phyloP scores from a whole-genome alignment of 2,329 filamentous ascomycete genomes.

The Endoconidiophora polonica region DNA sequence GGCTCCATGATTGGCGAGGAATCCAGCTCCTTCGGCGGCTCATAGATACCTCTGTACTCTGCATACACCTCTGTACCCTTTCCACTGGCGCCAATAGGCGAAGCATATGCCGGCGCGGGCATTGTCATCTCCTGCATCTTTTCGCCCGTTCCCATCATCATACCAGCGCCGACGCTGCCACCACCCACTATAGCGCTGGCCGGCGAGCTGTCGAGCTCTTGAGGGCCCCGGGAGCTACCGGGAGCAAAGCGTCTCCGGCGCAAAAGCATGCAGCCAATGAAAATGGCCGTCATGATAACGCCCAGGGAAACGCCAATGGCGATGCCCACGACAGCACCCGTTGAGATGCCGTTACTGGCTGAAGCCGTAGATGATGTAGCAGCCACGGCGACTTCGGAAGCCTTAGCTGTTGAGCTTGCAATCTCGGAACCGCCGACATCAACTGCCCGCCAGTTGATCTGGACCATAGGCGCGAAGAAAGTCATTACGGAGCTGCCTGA shows the following conservation, averaged over 20 bases:
- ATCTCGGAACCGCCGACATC: conserved; percentile 14
- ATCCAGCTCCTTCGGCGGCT: conserved; percentile 10
- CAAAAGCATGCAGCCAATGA: conserved; percentile 8
- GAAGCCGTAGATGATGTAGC: conserved; percentile 6
- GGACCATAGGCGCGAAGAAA: conserved; percentile 18
- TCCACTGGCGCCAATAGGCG: not conserved
- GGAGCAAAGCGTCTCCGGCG: conserved; percentile 1
- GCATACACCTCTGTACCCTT: conserved; percentile 6
- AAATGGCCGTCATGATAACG: conserved; percentile 4
- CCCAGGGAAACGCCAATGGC: conserved; percentile 14
- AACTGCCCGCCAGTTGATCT: conserved; percentile 17
- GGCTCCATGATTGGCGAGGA: conserved; percentile 12
- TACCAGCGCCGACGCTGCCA: not conserved
- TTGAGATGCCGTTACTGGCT: conserved; percentile 5
- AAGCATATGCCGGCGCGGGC: conserved; percentile 9
- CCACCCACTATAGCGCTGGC: not conserved
- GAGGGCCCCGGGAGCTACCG: not conserved
- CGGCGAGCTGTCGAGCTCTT: conserved; percentile 4
- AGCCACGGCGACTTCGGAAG: not conserved
- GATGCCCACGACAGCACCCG: conserved; percentile 14
- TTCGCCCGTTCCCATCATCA: not conserved
- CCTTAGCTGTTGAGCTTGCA: conserved; percentile 2
- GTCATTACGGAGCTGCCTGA: conserved; percentile 1
- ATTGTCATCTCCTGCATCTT: conserved; percentile 9
- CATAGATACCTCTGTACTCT: conserved; percentile 9